Percentiles rank a stretch among this genome's conserved stretches.
phyloP scores from a whole-genome alignment of 805 yeast species.

The Sugiyamaella americana region DNA sequence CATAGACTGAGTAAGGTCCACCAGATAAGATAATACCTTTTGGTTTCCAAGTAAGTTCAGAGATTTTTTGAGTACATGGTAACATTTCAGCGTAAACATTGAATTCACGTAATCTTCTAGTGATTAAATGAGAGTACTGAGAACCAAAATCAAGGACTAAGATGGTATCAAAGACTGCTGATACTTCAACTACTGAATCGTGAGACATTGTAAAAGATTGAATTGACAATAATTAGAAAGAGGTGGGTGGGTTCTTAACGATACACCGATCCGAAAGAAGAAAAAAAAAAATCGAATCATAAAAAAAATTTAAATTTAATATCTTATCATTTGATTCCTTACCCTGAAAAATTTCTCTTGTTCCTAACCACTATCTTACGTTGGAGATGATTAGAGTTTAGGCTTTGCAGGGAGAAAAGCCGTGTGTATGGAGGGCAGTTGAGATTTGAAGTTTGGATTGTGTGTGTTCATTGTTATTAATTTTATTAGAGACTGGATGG shows the following conservation, averaged over 20 bases:
- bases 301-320: background rate
- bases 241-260: background rate
- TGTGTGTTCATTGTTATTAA: too few relatives aligned
- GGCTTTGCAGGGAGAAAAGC: too few relatives aligned
- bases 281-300: conserved; percentile 5
- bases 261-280: conserved; percentile 10
- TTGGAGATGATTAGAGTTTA: too few relatives aligned
- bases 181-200: conserved; percentile 47
- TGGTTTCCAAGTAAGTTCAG: conserved; percentile 89
- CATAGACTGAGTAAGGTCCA: conserved; percentile 97
- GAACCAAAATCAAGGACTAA: conserved; percentile 97
- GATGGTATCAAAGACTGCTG: conserved; percentile 90
- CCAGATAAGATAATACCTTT: conserved; percentile 95
- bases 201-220: conserved; percentile 12
- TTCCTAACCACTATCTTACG: background rate
- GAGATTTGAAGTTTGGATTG: too few relatives aligned
- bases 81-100: conserved; percentile 98
- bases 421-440: too few relatives aligned
- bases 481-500: too few relatives aligned
- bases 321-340: background rate
- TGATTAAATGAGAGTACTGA: conserved; percentile 93
- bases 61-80: conserved; percentile 96
- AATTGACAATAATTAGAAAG: background rate
- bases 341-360: background rate
- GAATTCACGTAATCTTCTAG: conserved; percentile 96